Base-by-base conservation (phyloP, 805 yeast genomes). In the Cyberlindnera petersonii region DNA sequence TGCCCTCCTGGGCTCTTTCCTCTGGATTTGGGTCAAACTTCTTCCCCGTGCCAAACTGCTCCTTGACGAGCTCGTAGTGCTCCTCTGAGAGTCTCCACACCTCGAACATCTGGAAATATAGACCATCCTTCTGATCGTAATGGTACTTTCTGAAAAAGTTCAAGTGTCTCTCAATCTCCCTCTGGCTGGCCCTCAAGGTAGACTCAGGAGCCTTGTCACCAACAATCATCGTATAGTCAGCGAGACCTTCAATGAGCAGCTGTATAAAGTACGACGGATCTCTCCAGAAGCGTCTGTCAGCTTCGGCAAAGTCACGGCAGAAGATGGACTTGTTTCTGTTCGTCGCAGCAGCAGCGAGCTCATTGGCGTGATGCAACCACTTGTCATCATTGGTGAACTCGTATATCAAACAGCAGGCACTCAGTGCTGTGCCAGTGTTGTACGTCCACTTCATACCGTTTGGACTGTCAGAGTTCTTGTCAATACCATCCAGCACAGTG, bases 191-290 rank as follows among this genome's bases (percentile, higher is more conserved):
- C 23, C 39, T 43, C 10, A 44, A 43, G 2, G 65, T 51, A 44
- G 68, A 45, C 48, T 63, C 49, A 41, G 63, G 63, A 3, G 66
- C 65, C 9, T 52, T 50, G 17, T 74, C 79, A 8, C 53, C 56
- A 36, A 76, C 65, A 29, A 66, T 69, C 48, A 76, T 56, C 50
- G 77, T 54, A 57, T 76, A 81, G 55, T 81, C 86, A 5, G 84
- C 82, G 34, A 79, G 63, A 0, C 87, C 87, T 56, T 79, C 86
- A 29, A 79, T 66, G 35, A 81, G 61, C 47, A 81, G 65, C 55
- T 80, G 87, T 39, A 75, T 69, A 55, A 79, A 81, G 60, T 74
- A 77, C 1, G 81, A 69, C 11, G 75, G 63, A 50, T 79, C 86
- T 48, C 82, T 69, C 77, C 83, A 80, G 60, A 71, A 79, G 37